Base-by-base conservation (phyloP, 106 monocot species). In the Dendrobium nobile region DNA sequence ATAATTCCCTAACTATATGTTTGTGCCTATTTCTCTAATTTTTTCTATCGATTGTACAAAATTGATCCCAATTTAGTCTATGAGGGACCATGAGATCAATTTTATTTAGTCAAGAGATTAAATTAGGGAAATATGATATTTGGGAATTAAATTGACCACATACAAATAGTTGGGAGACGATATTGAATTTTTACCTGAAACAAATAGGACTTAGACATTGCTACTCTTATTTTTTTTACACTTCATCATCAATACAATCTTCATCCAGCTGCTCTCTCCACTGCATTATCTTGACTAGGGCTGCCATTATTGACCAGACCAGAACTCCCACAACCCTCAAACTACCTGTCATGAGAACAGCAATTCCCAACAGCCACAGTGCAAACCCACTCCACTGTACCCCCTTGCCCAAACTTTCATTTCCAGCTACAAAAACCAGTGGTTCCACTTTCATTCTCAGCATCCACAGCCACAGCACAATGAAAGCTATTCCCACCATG, bases 381-480 rank as follows among this genome's bases (percentile, higher is more conserved):
- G 65, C 24, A 24, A 33, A 80, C 0, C 40, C 59, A 41, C n/a
- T 44, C 79, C 45, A 67, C 17, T 15, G 26, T 13, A 33, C 43
- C 22, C 3, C 75, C 15, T 54, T 47, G 19, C 19, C 72, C 78
- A 56, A 28, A 15, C 79, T 75, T 18, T 28, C 59, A 11, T 65
- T 59, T n/a, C 44, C 75, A 0, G 75, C 61, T 3, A 19, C 79
- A 22, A 75, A 13, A 9, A 80, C 79, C 74, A 84, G 19, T 10
- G 26, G 61, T 47, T 75, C 75, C 19, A 80, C 75, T 42, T 67
- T 79, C 47, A 74, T 72, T 47, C 75, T 59, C 84, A 80, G 31
- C 59, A 84, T 42, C 75, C 47, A 61, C 17, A 80, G 17, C 84
- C 84, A 84, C 19, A 84, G 26, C 15, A 73, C 26, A 18, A 55